A percentile compares a stretch with the other conserved stretches of the same genome.
phyloP scores from a whole-genome alignment of 108 stramenopile genomes.

The Cyclotella sp. region DNA sequence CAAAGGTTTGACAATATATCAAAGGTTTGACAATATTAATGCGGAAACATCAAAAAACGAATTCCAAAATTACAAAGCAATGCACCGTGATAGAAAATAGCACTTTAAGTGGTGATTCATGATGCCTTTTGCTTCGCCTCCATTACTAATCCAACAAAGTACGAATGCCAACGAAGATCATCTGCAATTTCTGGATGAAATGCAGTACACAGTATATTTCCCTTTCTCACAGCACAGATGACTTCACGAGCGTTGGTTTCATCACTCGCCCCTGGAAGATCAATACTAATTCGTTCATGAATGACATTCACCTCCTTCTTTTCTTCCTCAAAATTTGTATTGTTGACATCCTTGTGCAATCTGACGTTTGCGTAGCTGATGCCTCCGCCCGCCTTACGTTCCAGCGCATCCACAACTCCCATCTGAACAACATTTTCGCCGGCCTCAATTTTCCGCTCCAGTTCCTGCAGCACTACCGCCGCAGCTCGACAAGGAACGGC shows the following conservation, averaged over 20 bases:
- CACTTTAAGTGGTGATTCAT: not conserved
- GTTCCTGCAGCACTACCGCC: conserved; percentile 79
- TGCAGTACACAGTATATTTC: conserved; percentile 89
- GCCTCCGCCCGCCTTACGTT: conserved; percentile 60
- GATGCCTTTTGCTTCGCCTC: conserved; percentile 25
- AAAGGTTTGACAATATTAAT: no score
- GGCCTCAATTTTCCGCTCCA: conserved; percentile 75
- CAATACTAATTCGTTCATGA: conserved; percentile 44
- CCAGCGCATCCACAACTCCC: conserved; percentile 81
- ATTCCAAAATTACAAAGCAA: no score
- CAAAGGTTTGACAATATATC: no score
- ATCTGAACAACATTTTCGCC: conserved; percentile 82
- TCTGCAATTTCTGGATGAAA: conserved; percentile 98
- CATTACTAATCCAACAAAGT: conserved; percentile 88
- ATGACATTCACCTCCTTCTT: conserved; percentile 36
- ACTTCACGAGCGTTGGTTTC: conserved; percentile 90
- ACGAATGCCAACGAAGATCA: conserved; percentile 93
- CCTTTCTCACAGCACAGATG: conserved; percentile 90
- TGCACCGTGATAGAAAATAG: no score
- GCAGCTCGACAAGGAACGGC: conserved; percentile 91
- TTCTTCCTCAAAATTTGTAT: conserved; percentile 25
- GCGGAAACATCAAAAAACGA: no score
- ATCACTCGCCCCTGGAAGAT: conserved; percentile 84
- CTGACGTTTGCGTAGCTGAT: conserved; percentile 56
- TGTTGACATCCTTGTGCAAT: conserved; percentile 35